These are phyloP conservation scores for Discostella stelligeroides DNA, from an alignment of 108 stramenopile species.

Conservation along the genomic window DNA sequence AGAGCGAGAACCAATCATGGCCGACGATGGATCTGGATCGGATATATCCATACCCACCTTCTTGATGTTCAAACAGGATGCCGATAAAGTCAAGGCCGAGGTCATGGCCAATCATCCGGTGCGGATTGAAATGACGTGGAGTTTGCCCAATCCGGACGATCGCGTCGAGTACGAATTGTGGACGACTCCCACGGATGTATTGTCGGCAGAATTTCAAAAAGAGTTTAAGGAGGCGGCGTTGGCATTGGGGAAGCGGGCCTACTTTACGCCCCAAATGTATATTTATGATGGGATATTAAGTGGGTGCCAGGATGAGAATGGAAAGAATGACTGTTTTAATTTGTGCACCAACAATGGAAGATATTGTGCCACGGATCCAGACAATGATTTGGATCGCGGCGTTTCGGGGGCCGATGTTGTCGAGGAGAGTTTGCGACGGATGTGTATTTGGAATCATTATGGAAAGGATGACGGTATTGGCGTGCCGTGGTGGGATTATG, in stretches of 20 bases:
- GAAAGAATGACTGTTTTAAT: constrained; percentile 65
- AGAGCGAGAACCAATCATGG: constrained; percentile 93
- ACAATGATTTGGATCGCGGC: constrained; percentile 71
- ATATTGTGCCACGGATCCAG: constrained; percentile 91
- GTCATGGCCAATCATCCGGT: constrained; percentile 60
- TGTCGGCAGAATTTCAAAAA: constrained; percentile 64
- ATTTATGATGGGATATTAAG: constrained; percentile 84
- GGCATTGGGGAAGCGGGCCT: constrained; percentile 69
- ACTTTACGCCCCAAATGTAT: constrained; percentile 90
- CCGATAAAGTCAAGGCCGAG: constrained; percentile 61
- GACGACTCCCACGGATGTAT: constrained; percentile 76
- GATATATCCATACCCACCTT: constrained; percentile 92
- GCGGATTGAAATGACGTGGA: constrained; percentile 87
- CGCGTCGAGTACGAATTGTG: constrained; percentile 89
- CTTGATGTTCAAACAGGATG: constrained; percentile 85
- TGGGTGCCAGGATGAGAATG: constrained; percentile 55
- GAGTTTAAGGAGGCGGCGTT: constrained; percentile 78
- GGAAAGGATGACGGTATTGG: constrained; percentile 74
- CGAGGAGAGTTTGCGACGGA: constrained; percentile 77
- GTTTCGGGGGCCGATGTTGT: constrained; percentile 89
- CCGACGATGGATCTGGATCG: constrained; percentile 92
- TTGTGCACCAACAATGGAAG: constrained; percentile 94
- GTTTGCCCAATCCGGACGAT: constrained; percentile 82
- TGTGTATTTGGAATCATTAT: constrained; percentile 83
- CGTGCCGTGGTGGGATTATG: constrained; percentile 86